Evolutionary conservation across 164 flowering plant species (phyloP).

Genomic region (Dillenia suffruticosa): DNA sequence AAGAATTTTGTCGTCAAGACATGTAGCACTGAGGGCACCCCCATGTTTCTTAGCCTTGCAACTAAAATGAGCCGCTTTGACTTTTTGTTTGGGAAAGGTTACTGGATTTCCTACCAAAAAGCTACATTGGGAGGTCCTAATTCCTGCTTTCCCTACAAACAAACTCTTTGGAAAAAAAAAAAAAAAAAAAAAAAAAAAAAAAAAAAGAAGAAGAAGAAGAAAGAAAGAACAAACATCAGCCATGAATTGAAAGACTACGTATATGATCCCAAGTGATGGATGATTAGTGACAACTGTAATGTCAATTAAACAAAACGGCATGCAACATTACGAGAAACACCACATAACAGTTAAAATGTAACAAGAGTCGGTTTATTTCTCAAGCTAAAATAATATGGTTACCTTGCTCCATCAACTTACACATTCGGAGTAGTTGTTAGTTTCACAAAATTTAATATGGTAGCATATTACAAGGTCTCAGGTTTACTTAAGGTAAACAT

Average conservation of each 20-base stretch:
- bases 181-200: neutral
- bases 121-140: constrained; percentile 67
- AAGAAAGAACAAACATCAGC: neutral
- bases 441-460: no score
- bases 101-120: constrained; percentile 53
- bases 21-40: constrained; percentile 60
- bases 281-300: neutral
- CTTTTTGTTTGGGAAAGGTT: constrained; percentile 46
- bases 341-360: neutral
- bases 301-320: neutral
- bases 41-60: constrained; percentile 40
- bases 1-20: constrained; percentile 74
- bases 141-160: constrained; percentile 34
- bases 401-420: no score
- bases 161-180: constrained; percentile 31
- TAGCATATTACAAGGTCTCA: no score
- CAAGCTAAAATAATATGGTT: no score
- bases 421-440: no score
- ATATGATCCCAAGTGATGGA: neutral
- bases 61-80: constrained; percentile 27
- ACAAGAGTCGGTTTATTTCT: no score
- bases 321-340: neutral
- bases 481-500: no score
- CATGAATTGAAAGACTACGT: neutral
- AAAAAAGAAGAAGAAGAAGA: neutral